phyloP scores from a whole-genome alignment of 352 stramenopile genomes.

The Aphanomyces invadans region DNA sequence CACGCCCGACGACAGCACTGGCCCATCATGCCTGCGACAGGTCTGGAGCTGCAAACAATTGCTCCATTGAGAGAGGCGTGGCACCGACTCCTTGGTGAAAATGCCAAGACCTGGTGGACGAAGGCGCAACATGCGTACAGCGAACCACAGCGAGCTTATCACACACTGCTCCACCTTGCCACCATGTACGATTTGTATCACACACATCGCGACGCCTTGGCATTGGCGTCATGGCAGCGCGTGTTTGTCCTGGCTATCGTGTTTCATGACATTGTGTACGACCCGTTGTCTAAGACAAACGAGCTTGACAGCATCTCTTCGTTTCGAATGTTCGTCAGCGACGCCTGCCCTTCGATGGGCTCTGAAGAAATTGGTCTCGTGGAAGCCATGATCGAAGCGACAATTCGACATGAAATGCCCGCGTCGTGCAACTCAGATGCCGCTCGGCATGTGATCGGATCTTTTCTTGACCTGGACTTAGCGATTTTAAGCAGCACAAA shows the following conservation, averaged over 20 bases:
- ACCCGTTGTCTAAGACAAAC: background rate
- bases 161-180: background rate
- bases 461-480: background rate
- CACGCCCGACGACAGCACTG: too few relatives aligned
- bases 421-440: background rate
- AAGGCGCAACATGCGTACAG: background rate
- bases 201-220: background rate
- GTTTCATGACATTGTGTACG: conserved; percentile 4
- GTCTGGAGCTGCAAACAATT: too few relatives aligned
- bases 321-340: background rate
- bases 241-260: conserved; percentile 1
- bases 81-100: background rate
- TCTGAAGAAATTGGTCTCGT: background rate
- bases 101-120: background rate
- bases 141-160: background rate
- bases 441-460: background rate
- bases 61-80: background rate
- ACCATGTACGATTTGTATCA: background rate
- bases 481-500: background rate
- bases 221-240: background rate
- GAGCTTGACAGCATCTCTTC: background rate
- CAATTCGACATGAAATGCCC: background rate
- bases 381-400: background rate
- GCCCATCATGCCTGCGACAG: too few relatives aligned
- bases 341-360: background rate